phyloP scores from a whole-genome alignment of 1,284 basidiomycete genomes.

The Phenoliferia sp. region DNA sequence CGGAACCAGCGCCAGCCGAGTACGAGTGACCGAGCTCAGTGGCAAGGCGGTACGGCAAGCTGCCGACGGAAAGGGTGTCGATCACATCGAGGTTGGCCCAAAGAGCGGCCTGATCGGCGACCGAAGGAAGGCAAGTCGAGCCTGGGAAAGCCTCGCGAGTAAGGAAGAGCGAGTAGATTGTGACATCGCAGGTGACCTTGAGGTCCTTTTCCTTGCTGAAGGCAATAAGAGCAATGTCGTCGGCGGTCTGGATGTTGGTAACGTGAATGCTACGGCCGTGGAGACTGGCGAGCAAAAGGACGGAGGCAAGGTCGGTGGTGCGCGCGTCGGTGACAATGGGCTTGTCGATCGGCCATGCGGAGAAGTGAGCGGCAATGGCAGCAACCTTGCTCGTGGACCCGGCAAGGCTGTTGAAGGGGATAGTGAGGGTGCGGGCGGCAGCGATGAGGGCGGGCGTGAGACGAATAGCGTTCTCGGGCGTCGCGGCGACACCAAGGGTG shows the following conservation, averaged over 20 bases:
- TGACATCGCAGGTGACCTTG: slow-evolving; percentile 93
- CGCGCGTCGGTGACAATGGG: slow-evolving; percentile 91
- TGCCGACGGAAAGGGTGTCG: slow-evolving; percentile 88
- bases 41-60: slow-evolving; percentile 73
- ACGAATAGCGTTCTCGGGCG: slow-evolving; percentile 58
- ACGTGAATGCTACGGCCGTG: slow-evolving; percentile 87
- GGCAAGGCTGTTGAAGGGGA: slow-evolving; percentile 64
- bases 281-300: slow-evolving; percentile 86
- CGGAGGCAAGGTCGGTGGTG: slow-evolving; percentile 85
- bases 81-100: slow-evolving; percentile 83
- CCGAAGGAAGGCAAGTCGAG: slow-evolving; percentile 64
- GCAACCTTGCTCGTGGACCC: slow-evolving; percentile 53
- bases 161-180: slow-evolving; percentile 90
- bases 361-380: slow-evolving; percentile 39
- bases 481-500: slow-evolving; percentile 72
- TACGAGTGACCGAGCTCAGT: slow-evolving; percentile 60
- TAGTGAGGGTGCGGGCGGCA: slow-evolving; percentile 75
- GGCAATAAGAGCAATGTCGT: slow-evolving; percentile 85
- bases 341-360: slow-evolving; percentile 85
- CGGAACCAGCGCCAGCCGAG: slow-evolving; percentile 72
- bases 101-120: slow-evolving; percentile 73
- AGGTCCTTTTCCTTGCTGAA: slow-evolving; percentile 91
- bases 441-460: slow-evolving; percentile 66
- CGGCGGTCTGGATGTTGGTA: slow-evolving; percentile 77
- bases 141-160: slow-evolving; percentile 66